These are phyloP conservation scores for Syzygium aromaticum DNA, from an alignment of 345 rosid genomes.

Conservation along the genomic window DNA sequence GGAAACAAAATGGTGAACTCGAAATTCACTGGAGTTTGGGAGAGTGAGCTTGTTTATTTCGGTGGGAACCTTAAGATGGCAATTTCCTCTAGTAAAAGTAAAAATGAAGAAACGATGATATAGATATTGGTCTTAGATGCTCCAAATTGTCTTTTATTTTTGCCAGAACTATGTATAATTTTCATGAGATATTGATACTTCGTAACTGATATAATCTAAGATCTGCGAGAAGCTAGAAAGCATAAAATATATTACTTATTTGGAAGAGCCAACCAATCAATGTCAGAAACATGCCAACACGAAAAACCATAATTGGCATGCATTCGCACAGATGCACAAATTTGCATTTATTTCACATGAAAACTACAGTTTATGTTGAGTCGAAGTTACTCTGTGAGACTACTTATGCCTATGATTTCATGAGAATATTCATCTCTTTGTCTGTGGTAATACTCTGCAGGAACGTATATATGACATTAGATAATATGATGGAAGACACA, in stretches of 20 bases:
- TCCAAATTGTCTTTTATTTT: not conserved
- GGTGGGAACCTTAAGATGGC: not conserved
- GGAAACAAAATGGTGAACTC: not conserved
- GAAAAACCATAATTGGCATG: not conserved
- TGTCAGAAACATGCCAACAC: not conserved
- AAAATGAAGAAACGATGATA: not conserved
- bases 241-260: not conserved
- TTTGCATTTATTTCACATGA: not conserved
- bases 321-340: not conserved
- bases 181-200: not conserved
- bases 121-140: not conserved
- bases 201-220: not conserved
- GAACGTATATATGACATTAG: constrained; percentile 7
- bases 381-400: not conserved
- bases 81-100: not conserved
- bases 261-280: not conserved
- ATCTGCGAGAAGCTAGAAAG: not conserved
- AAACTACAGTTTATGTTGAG: not conserved
- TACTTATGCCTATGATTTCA: not conserved
- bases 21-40: not conserved
- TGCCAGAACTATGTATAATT: not conserved
- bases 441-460: not conserved
- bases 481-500: constrained; percentile 68
- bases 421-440: not conserved
- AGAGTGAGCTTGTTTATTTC: not conserved